Percentiles rank a stretch among this genome's conserved stretches.
phyloP scores from a whole-genome alignment of 2,329 filamentous ascomycete species.

The Colletotrichum shisoi region DNA sequence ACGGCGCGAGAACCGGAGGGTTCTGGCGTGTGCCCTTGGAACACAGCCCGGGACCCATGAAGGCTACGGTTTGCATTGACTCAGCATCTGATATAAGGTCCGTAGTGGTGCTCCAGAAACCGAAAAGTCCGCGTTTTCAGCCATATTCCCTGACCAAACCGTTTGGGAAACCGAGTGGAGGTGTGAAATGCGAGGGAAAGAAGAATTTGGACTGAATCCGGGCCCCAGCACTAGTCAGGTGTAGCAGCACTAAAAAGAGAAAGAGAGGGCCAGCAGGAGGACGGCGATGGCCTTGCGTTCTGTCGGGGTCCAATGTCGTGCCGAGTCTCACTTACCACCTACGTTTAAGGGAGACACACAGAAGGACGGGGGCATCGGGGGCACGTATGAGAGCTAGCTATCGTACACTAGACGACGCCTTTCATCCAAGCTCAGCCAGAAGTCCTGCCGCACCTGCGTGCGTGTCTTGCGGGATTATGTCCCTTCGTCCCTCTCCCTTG shows the following conservation, averaged over 20 bases:
- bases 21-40: not conserved
- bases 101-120: not conserved
- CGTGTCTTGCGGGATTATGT: not conserved
- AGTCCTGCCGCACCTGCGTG: not conserved
- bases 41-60: not conserved
- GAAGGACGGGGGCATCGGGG: not conserved
- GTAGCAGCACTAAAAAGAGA: not conserved
- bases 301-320: slow-evolving; percentile 7
- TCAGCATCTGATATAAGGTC: slow-evolving; percentile 3
- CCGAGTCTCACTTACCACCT: not conserved
- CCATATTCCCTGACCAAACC: slow-evolving; percentile 5
- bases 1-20: not conserved
- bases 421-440: not conserved
- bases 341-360: not conserved
- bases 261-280: slow-evolving; percentile 5
- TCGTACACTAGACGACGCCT: not conserved
- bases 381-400: not conserved
- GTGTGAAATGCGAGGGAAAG: not conserved
- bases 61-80: not conserved
- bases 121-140: slow-evolving; percentile 18
- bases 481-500: not conserved
- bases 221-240: not conserved
- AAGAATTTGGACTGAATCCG: not conserved
- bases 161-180: not conserved
- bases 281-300: slow-evolving; percentile 10